Evolutionary conservation across 2,329 filamentous ascomycete genomes (phyloP).

Genomic region (Rhinocladiella mackenziei): DNA sequence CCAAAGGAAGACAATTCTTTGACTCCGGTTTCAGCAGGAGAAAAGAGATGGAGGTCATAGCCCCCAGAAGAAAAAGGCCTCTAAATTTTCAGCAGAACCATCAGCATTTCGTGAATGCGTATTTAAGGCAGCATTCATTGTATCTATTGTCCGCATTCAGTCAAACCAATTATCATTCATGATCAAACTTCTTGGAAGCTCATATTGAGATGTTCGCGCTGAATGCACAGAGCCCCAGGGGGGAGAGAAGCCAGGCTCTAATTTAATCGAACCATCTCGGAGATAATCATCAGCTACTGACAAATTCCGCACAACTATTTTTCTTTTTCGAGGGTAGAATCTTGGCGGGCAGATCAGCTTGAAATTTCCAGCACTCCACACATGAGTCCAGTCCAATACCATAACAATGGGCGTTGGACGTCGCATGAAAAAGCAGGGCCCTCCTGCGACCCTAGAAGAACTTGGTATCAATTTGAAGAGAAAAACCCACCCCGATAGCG

Average conservation of each 20-base stretch:
- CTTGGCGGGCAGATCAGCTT: too few relatives aligned
- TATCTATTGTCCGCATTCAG: background rate
- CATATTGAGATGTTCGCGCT: too few relatives aligned
- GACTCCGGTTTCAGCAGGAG: background rate
- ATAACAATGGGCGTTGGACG: slow-evolving; percentile 74
- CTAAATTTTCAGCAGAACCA: background rate
- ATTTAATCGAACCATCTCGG: too few relatives aligned
- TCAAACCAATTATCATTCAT: background rate
- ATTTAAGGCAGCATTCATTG: background rate
- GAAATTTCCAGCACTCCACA: too few relatives aligned
- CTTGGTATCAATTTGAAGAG: slow-evolving; percentile 66
- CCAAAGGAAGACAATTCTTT: background rate
- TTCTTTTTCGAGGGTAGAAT: too few relatives aligned
- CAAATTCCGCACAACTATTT: too few relatives aligned
- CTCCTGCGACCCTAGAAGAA: slow-evolving; percentile 77
- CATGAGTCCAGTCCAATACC: too few relatives aligned
- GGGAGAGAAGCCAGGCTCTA: too few relatives aligned
- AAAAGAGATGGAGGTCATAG: background rate
- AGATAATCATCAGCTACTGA: too few relatives aligned
- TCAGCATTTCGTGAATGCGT: slow-evolving; percentile 1
- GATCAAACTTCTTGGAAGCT: too few relatives aligned
- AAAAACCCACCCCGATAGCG: slow-evolving; percentile 69
- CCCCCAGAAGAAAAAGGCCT: background rate
- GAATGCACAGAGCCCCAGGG: too few relatives aligned
- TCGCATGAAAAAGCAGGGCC: slow-evolving; percentile 93